Base-by-base conservation (phyloP, 176 grass and related monocot species). In the Triticum timopheevii region DNA sequence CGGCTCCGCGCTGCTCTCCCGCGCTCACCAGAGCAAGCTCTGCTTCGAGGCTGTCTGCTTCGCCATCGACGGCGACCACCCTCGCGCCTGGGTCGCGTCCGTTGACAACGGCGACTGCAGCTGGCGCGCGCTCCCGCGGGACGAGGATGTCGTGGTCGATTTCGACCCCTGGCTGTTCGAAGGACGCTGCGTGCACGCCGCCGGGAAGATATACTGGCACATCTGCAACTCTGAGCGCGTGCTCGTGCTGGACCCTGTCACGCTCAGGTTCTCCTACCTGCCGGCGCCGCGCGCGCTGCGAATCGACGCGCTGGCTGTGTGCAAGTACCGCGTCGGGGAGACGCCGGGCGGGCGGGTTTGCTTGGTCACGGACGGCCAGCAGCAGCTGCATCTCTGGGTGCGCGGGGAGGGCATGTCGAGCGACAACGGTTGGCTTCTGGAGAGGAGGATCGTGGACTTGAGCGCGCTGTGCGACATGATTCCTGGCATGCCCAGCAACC, bases 381-480 rank as follows among this genome's bases (percentile, higher is more conserved):
- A 17, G 42, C 13, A 36, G 73, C 42, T 85, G 73, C 56, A 64
- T 22, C 24, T 85, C 4, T 77, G 61, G 4, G 69, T 75, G 54
- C 34, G 17, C 68, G 54, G 56, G 56, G 36, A 58, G 17, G 17
- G 10, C 27, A 3, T 28, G 61, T 3, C 3, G 36, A 65, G 83
- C 73, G 61, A 50, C 19, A 49, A 54, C 19, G 73, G 73, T 31
- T 85, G 83, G 83, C 40, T 85, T 75, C 12, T 85, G 42, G 83
- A 85, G 83, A 77, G 28, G 42, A 31, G 28, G 8, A 49, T 49
- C 31, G 15, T 77, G 39, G 15, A 44, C 13, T 58, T 85, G 33
- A 2, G 1, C 5, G 30, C 9, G 10, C 24, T 49, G 17, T 61
- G 63, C 59, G 39, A 65, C 38, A 61, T 12, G 23, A 40, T 76